Conservation (phyloP, 2,329 filamentous ascomycete genomes). For the Fonsecaea multimorphosa region DNA sequence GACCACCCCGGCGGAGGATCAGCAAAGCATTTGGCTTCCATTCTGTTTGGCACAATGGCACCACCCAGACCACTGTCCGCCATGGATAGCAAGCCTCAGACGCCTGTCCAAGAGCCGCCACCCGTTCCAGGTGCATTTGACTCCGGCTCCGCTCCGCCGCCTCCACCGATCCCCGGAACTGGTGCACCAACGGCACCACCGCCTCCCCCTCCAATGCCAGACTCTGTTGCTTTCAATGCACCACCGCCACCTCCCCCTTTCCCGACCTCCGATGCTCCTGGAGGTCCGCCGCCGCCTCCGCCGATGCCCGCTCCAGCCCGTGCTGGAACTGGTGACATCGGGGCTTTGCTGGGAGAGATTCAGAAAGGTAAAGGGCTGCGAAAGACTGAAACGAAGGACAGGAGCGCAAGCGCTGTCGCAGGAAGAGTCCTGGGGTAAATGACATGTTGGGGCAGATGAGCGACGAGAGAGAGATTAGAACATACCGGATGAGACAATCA, state of each 20-base stretch:
- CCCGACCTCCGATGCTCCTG: constrained; percentile 48
- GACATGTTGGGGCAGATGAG: not conserved
- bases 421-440: constrained; percentile 70
- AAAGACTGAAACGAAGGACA: constrained; percentile 90
- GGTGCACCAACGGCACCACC: constrained; percentile 42
- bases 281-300: constrained; percentile 46
- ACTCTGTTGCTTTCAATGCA: constrained; percentile 49
- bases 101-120: constrained; percentile 54
- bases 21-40: constrained; percentile 90
- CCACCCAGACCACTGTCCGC: constrained; percentile 87
- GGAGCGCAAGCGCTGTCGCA: constrained; percentile 72
- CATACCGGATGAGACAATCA: not conserved
- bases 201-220: constrained; percentile 47
- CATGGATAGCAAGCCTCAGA: constrained; percentile 58
- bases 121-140: constrained; percentile 54
- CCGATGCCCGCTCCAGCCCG: constrained; percentile 46
- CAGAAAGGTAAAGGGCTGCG: constrained; percentile 77
- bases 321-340: constrained; percentile 53
- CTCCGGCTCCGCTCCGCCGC: constrained; percentile 38
- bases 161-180: constrained; percentile 42
- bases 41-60: constrained; percentile 95
- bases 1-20: constrained; percentile 79
- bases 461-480: not conserved
- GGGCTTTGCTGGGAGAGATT: constrained; percentile 80
- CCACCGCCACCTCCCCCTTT: constrained; percentile 51